Base-by-base conservation (phyloP, 371 early-diverging fungal species). In the Catenaria anguillulae region DNA sequence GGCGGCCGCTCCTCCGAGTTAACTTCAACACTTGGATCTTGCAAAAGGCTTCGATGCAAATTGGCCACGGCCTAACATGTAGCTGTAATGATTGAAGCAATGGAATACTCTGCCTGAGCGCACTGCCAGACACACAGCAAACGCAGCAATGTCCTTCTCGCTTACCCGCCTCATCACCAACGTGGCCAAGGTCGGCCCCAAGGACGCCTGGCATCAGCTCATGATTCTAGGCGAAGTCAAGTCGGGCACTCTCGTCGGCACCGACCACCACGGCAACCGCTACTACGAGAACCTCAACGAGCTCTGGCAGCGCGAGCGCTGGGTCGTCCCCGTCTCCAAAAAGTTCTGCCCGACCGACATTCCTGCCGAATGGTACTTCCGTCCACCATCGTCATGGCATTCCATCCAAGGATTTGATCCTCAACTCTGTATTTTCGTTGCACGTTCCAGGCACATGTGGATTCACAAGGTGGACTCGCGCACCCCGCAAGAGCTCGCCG, bases 261-360 rank as follows among this genome's bases (percentile, higher is more conserved):
- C 70, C 40, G 96, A 95, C 73, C 67, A 73, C 61, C 76, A 83
- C 61, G 96, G 96, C 68, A 95, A 95, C 83, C 81, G 85, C 67
- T 95, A 89, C 81, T 95, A 77, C 67, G 85, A 85, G 71, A 90
- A 92, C 77, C 71, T 77, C n/a, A 77, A 84, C 55, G 93, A 94
- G 77, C 77, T 88, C 68, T 87, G 79, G 42, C 82, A 78, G 63
- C 91, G 96, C 73, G 90, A 86, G 71, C 86, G 96, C 64, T 95
- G 96, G 96, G 87, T 90, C 60, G 72, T 90, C 60, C 90, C 84
- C 65, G 84, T 80, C 60, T 76, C 75, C 64, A 85, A 84, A 72
- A 75, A 78, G 65, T 71, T 66, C 55, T 93, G 93, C 68, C 78
- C 86, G 36, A 79, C 81, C 43, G 86, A 88, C 73, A 84, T 93